Percentiles rank a stretch among this genome's conserved stretches.
phyloP scores from a whole-genome alignment of 1,139 yeast species.

The Kodamaea sp. region DNA sequence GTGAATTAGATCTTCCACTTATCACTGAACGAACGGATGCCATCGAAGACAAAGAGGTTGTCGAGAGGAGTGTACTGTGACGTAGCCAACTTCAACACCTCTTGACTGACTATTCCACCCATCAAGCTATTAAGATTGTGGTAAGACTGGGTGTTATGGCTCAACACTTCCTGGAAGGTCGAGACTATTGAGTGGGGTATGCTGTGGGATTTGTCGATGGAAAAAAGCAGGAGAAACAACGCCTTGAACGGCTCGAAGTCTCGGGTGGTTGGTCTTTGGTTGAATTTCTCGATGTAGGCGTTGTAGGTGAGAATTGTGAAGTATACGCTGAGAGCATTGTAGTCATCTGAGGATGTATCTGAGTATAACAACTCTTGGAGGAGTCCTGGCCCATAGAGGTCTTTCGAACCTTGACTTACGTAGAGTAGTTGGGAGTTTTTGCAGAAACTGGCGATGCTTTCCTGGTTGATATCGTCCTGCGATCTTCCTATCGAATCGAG shows the following conservation, averaged over 20 bases:
- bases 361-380: slow-evolving; percentile 18
- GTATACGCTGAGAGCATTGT: slow-evolving; percentile 32
- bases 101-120: slow-evolving; percentile 83
- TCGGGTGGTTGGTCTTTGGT: slow-evolving; percentile 19
- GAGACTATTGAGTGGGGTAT: slow-evolving; percentile 16
- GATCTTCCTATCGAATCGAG: slow-evolving; percentile 24
- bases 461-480: slow-evolving; percentile 30
- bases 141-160: slow-evolving; percentile 33
- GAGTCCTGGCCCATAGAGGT: slow-evolving; percentile 17
- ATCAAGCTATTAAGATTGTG: slow-evolving; percentile 43
- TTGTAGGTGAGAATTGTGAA: slow-evolving; percentile 38
- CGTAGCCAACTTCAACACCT: slow-evolving; percentile 56
- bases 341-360: slow-evolving; percentile 19
- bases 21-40: slow-evolving; percentile 52
- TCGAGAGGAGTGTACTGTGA: slow-evolving; percentile 75
- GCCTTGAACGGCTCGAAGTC: slow-evolving; percentile 24
- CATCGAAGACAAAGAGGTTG: slow-evolving; percentile 68
- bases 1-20: slow-evolving; percentile 45
- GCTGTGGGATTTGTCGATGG: slow-evolving; percentile 4
- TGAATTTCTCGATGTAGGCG: slow-evolving; percentile 19
- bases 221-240: slow-evolving; percentile 16
- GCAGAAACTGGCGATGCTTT: slow-evolving; percentile 53
- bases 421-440: slow-evolving; percentile 51
- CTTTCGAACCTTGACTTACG: slow-evolving; percentile 38
- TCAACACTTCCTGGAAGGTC: slow-evolving; percentile 30